Conservation (phyloP, 352 stramenopile species). For the Pythium inflatum region DNA sequence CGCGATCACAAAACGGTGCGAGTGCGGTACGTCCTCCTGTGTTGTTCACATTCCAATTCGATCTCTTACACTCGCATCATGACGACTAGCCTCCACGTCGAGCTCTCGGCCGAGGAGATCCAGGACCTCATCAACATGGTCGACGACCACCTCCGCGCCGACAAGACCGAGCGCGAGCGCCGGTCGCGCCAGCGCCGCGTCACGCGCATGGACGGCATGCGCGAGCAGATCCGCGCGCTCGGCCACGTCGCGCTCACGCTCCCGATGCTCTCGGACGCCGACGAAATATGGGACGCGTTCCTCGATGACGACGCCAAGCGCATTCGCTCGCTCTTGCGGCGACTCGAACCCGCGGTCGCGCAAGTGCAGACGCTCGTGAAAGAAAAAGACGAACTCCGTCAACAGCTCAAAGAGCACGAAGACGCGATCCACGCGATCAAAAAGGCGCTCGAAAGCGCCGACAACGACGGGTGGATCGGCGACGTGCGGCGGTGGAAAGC, state of each 20-base stretch:
- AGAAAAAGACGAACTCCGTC: too few species aligned
- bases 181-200: neutral
- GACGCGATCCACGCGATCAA: neutral
- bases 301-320: constrained; percentile 11
- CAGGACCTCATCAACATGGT: too few species aligned
- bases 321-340: neutral
- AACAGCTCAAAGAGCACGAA: too few species aligned
- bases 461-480: neutral
- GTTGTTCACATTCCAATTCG: too few species aligned
- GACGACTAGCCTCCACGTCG: too few species aligned
- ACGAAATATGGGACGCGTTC: constrained; percentile 10
- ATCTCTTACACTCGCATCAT: too few species aligned
- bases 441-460: neutral
- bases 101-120: too few species aligned
- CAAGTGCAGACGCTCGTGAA: neutral
- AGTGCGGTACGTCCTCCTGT: too few species aligned
- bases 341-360: neutral
- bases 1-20: too few species aligned
- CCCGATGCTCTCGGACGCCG: neutral
- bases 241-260: neutral
- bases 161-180: neutral
- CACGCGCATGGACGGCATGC: neutral
- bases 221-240: neutral
- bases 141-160: too few species aligned
- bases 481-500: neutral